Conservation (phyloP, 768 basidiomycete species). For the Suillus variegatus region DNA sequence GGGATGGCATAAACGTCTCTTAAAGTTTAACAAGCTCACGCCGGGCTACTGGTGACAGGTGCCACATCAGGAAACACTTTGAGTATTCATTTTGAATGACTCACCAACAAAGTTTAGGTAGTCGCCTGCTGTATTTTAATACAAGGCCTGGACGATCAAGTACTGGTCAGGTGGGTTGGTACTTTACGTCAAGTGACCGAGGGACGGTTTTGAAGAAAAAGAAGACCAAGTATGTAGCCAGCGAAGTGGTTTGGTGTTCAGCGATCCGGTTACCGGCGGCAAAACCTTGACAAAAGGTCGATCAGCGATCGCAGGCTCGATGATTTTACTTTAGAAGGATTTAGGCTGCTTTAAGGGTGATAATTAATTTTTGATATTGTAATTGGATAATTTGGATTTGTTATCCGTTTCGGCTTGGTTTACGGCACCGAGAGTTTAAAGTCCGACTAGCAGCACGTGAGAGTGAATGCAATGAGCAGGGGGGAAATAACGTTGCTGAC, state of each 20-base stretch:
- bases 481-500: conserved; percentile 5
- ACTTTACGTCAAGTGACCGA: not conserved
- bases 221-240: too few species aligned
- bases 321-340: not conserved
- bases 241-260: not conserved
- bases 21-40: not conserved
- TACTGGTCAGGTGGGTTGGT: not conserved
- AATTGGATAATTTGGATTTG: not conserved
- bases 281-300: not conserved
- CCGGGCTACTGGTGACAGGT: not conserved
- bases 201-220: not conserved
- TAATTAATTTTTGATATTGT: not conserved
- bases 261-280: conserved; percentile 2
- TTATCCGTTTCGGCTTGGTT: not conserved
- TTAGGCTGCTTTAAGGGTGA: not conserved
- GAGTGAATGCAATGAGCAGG: not conserved
- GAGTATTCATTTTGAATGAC: not conserved
- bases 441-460: conserved; percentile 1
- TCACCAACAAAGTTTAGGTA: not conserved
- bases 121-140: not conserved
- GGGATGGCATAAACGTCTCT: not conserved
- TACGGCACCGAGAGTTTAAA: conserved; percentile 1
- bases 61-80: not conserved
- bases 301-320: conserved; percentile 2
- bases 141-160: not conserved